These are phyloP conservation scores for Paracorniculantispora psalliotae DNA, from an alignment of 2,329 filamentous ascomycete species.

Conservation along the genomic window DNA sequence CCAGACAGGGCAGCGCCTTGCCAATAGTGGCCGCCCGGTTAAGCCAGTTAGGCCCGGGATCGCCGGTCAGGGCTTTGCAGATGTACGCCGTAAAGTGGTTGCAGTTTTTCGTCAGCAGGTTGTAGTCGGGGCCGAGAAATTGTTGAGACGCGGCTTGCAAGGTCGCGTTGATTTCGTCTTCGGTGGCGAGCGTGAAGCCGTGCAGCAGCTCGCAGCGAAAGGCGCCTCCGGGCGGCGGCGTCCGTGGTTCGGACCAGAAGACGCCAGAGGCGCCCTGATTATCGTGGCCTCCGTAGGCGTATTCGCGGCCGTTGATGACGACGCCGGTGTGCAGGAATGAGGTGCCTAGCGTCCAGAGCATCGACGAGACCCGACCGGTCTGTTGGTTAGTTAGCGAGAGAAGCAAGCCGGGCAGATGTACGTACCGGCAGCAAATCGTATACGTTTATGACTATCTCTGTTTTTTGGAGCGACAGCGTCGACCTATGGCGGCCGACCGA, in stretches of 20 bases:
- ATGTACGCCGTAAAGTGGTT: slow-evolving; percentile 82
- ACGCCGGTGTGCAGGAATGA: slow-evolving; percentile 79
- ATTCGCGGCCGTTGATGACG: slow-evolving; percentile 74
- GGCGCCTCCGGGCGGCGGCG: slow-evolving; percentile 70
- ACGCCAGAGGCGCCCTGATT: slow-evolving; percentile 67
- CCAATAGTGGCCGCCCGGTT: slow-evolving; percentile 83
- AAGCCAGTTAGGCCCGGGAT: slow-evolving; percentile 67
- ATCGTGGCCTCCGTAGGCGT: slow-evolving; percentile 80
- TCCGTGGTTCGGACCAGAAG: slow-evolving; percentile 72
- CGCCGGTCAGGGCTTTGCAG: slow-evolving; percentile 66
- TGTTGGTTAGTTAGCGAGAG: slow-evolving; percentile 27
- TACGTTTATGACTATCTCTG: slow-evolving; percentile 69
- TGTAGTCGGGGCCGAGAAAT: slow-evolving; percentile 73
- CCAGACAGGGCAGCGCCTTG: slow-evolving; percentile 73
- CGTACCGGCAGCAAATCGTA: slow-evolving; percentile 71
- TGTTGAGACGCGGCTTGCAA: slow-evolving; percentile 64
- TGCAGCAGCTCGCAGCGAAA: slow-evolving; percentile 73
- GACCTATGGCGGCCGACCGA: slow-evolving; percentile 48
- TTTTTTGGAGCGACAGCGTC: slow-evolving; percentile 65
- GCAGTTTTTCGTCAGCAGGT: slow-evolving; percentile 78
- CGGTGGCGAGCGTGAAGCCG: slow-evolving; percentile 67
- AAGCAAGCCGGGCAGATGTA: not conserved
- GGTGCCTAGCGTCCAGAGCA: slow-evolving; percentile 73
- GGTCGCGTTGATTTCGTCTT: slow-evolving; percentile 65
- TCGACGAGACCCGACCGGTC: slow-evolving; percentile 68